phyloP scores from a whole-genome alignment of 768 basidiomycete genomes.

The Lactarius quietus region DNA sequence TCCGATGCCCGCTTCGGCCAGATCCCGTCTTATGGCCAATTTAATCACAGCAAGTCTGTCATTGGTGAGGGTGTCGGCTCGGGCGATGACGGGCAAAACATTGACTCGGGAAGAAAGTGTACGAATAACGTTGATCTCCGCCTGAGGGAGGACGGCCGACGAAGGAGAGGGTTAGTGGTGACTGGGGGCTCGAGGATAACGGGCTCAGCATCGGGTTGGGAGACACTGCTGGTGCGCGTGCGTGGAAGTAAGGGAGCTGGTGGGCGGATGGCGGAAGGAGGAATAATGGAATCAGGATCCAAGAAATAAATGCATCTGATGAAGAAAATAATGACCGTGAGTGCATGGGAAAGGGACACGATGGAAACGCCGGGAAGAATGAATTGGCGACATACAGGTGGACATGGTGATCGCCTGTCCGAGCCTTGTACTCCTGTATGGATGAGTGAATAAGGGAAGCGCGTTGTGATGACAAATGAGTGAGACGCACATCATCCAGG shows the following conservation, averaged over 20 bases:
- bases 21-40: constrained; percentile 72
- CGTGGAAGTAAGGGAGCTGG: constrained; percentile 66
- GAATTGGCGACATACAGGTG: constrained; percentile 57
- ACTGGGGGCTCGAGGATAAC: constrained; percentile 80
- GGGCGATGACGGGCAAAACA: constrained; percentile 81
- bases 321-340: constrained; percentile 15
- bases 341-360: constrained; percentile 17
- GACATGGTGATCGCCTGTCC: constrained; percentile 70
- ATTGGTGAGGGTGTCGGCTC: constrained; percentile 77
- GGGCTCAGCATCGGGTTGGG: constrained; percentile 67
- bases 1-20: constrained; percentile 81
- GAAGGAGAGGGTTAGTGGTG: constrained; percentile 64
- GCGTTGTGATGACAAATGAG: constrained; percentile 14
- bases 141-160: constrained; percentile 63
- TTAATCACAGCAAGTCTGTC: constrained; percentile 79
- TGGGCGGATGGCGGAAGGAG: constrained; percentile 61
- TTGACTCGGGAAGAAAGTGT: constrained; percentile 79
- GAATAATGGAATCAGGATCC: constrained; percentile 78
- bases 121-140: constrained; percentile 75
- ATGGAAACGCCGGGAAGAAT: constrained; percentile 11
- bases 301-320: constrained; percentile 82
- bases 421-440: constrained; percentile 65
- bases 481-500: constrained; percentile 66
- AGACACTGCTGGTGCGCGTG: constrained; percentile 66
- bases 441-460: constrained; percentile 24